Conservation (phyloP, 495 filamentous ascomycete genomes). For the Annulohypoxylon stygium region DNA sequence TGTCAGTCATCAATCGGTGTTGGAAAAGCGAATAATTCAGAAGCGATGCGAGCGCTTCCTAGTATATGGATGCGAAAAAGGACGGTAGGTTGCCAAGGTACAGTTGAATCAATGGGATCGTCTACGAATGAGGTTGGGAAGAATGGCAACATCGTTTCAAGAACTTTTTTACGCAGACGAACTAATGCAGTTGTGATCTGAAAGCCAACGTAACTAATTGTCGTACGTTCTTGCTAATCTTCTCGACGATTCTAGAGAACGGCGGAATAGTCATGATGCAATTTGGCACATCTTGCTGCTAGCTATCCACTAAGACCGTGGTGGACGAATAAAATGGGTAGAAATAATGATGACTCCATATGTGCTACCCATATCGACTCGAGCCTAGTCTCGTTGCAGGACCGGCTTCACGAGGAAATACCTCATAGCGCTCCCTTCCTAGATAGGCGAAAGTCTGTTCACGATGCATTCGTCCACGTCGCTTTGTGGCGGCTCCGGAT, state of each 20-base stretch:
- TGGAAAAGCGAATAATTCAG: neutral
- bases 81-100: neutral
- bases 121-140: slow-evolving; percentile 3
- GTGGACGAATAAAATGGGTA: slow-evolving; percentile 10
- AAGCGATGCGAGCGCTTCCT: neutral
- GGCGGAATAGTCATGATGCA: slow-evolving; percentile 14
- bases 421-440: slow-evolving; percentile 14
- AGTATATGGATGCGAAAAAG: neutral
- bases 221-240: slow-evolving; percentile 13
- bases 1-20: neutral
- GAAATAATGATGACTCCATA: slow-evolving; percentile 27
- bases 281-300: slow-evolving; percentile 14
- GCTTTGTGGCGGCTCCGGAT: slow-evolving; percentile 30
- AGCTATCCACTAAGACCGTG: slow-evolving; percentile 20
- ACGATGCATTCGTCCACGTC: slow-evolving; percentile 35
- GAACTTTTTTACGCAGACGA: neutral
- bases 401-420: slow-evolving; percentile 4
- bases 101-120: neutral
- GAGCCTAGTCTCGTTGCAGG: slow-evolving; percentile 11
- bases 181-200: slow-evolving; percentile 13
- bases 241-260: neutral
- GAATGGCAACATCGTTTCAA: neutral
- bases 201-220: neutral
- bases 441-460: slow-evolving; percentile 11
- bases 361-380: slow-evolving; percentile 3